phyloP scores from a whole-genome alignment of 352 stramenopile species.

The Phytophthora ramorum region DNA sequence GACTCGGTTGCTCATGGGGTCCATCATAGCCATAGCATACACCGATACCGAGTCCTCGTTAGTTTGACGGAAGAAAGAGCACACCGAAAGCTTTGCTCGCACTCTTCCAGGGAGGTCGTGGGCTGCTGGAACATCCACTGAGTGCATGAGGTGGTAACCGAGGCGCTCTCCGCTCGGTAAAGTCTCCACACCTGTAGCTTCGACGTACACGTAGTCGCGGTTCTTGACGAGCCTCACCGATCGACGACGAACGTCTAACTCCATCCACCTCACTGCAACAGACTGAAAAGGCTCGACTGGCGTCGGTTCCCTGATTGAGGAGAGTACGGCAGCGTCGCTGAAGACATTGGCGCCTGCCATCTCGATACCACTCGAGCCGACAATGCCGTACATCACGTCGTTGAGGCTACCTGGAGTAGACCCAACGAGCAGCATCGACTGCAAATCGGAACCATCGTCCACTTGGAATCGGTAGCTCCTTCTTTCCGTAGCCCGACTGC shows the following conservation, averaged over 20 bases:
- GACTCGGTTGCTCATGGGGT: slow-evolving; percentile 29
- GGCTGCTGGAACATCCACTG: slow-evolving; percentile 49
- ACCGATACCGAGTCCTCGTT: slow-evolving; percentile 28
- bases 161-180: slow-evolving; percentile 38
- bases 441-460: slow-evolving; percentile 14
- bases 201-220: slow-evolving; percentile 56
- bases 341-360: slow-evolving; percentile 26
- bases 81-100: slow-evolving; percentile 47
- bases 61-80: slow-evolving; percentile 43
- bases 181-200: slow-evolving; percentile 45
- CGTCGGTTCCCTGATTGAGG: slow-evolving; percentile 40
- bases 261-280: slow-evolving; percentile 39
- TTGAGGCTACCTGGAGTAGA: slow-evolving; percentile 36
- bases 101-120: slow-evolving; percentile 27
- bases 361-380: slow-evolving; percentile 14
- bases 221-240: slow-evolving; percentile 44
- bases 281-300: slow-evolving; percentile 43
- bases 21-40: slow-evolving; percentile 33
- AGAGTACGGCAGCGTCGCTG: slow-evolving; percentile 41
- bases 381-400: slow-evolving; percentile 36
- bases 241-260: slow-evolving; percentile 40
- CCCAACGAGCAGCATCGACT: slow-evolving; percentile 29
- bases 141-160: slow-evolving; percentile 65
- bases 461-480: not conserved
- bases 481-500: not conserved